Conservation (phyloP, 768 basidiomycete species). For the Termitomyces heimii region DNA sequence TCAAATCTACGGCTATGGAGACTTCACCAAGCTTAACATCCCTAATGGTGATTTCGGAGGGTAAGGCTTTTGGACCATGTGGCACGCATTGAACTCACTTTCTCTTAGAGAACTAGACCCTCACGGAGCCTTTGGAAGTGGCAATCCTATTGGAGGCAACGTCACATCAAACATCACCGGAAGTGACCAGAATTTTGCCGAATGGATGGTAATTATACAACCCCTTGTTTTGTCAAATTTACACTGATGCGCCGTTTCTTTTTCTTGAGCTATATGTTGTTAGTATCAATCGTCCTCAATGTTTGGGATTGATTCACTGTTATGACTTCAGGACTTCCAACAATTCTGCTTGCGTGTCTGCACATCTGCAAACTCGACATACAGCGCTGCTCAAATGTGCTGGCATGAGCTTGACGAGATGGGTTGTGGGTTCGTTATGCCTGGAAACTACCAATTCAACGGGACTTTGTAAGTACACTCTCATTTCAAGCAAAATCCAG, state of each 20-base stretch:
- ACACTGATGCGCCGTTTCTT: neutral
- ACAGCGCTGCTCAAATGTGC: conserved; percentile 35
- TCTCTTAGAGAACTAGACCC: conserved; percentile 34
- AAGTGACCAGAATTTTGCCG: conserved; percentile 27
- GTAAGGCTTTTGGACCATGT: conserved; percentile 11
- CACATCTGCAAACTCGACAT: conserved; percentile 37
- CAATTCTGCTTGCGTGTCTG: conserved; percentile 39
- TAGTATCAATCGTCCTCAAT: neutral
- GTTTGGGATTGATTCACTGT: neutral
- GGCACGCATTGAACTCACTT: neutral
- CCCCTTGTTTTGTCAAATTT: neutral
- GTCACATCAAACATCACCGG: conserved; percentile 37
- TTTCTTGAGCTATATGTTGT: conserved; percentile 26
- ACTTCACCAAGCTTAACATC: conserved; percentile 36
- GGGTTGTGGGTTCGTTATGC: conserved; percentile 42
- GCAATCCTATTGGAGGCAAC: conserved; percentile 41
- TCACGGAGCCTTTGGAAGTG: conserved; percentile 33
- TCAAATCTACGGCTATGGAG: conserved; percentile 36
- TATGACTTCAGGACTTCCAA: conserved; percentile 20
- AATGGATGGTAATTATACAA: conserved; percentile 33
- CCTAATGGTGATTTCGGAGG: conserved; percentile 34
- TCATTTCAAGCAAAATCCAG: neutral
- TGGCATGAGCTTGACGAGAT: conserved; percentile 41
- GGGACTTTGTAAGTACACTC: conserved; percentile 30
- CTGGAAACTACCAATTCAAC: conserved; percentile 36